Percentiles rank a stretch among this genome's conserved stretches.
phyloP scores from a whole-genome alignment of 768 basidiomycete genomes.

The Amanita subjunquillea region DNA sequence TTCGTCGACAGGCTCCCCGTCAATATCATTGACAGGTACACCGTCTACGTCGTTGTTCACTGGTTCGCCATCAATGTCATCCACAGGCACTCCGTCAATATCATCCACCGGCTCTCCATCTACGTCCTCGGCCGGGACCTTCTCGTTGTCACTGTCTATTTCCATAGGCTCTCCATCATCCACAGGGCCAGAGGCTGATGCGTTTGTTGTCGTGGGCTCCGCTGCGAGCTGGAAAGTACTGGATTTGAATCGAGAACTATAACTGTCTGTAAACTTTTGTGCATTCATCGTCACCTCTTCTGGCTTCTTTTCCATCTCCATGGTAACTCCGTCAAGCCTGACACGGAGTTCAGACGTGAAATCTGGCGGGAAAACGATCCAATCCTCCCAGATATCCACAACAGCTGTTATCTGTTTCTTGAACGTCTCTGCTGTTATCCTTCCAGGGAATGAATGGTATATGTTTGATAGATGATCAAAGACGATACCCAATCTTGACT shows the following conservation, averaged over 20 bases:
- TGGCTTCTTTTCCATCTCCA: constrained; percentile 17
- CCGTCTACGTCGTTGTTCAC: constrained; percentile 28
- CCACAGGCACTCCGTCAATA: constrained; percentile 23
- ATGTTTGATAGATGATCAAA: constrained; percentile 94
- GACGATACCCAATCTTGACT: constrained; percentile 80
- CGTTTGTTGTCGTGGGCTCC: constrained; percentile 18
- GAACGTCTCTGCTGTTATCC: constrained; percentile 94
- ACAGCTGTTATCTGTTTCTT: constrained; percentile 85
- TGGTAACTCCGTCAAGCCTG: constrained; percentile 57
- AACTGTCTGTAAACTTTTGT: constrained; percentile 19
- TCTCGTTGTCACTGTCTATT: constrained; percentile 19
- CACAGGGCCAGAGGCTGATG: constrained; percentile 15
- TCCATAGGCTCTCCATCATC: constrained; percentile 25
- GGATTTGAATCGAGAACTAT: constrained; percentile 62
- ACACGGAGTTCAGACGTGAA: constrained; percentile 65
- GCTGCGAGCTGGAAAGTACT: constrained; percentile 70
- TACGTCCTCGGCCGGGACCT: constrained; percentile 27
- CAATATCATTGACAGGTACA: constrained; percentile 31
- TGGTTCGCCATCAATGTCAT: constrained; percentile 33
- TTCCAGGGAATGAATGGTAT: constrained; percentile 91
- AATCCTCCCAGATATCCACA: constrained; percentile 96
- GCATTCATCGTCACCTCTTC: constrained; percentile 18
- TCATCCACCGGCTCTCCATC: constrained; percentile 29
- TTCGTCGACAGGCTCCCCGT: constrained; percentile 31
- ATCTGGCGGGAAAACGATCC: constrained; percentile 92